A percentile compares a stretch with the other conserved stretches of the same genome.
Conservation (phyloP, 257 asterid species). For the Scutellaria minor region DNA sequence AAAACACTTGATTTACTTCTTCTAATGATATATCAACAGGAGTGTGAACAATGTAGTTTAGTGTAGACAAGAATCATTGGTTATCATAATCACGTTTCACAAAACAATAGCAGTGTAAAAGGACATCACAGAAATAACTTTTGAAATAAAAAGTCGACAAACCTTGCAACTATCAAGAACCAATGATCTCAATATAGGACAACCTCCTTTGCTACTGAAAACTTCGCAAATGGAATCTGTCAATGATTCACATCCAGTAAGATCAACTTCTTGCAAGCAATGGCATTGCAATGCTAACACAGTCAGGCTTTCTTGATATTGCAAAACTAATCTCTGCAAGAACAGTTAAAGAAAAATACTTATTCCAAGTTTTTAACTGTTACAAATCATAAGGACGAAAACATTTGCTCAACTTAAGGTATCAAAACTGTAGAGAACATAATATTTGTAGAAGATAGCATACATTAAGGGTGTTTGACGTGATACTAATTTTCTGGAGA, state of each 20-base stretch:
- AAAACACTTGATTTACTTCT: not conserved
- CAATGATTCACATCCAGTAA: slow-evolving; percentile 76
- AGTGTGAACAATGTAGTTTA: not conserved
- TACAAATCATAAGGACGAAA: slow-evolving; percentile 9
- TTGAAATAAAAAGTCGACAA: slow-evolving; percentile 27
- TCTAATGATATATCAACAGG: not conserved
- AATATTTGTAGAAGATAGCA: slow-evolving; percentile 30
- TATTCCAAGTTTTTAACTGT: slow-evolving; percentile 12
- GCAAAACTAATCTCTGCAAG: slow-evolving; percentile 77
- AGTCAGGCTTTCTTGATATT: slow-evolving; percentile 76
- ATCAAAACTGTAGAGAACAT: slow-evolving; percentile 13
- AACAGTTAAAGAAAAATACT: slow-evolving; percentile 26
- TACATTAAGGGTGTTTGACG: slow-evolving; percentile 67
- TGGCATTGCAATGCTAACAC: slow-evolving; percentile 62
- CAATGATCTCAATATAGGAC: slow-evolving; percentile 67
- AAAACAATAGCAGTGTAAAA: not conserved
- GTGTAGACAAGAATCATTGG: not conserved
- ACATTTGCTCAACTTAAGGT: slow-evolving; percentile 11
- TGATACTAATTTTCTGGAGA: slow-evolving; percentile 64
- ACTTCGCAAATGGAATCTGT: slow-evolving; percentile 72
- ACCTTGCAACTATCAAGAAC: slow-evolving; percentile 85
- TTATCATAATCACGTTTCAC: slow-evolving; percentile 3
- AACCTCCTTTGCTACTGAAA: slow-evolving; percentile 73
- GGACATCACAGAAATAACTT: slow-evolving; percentile 8
- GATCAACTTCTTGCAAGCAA: slow-evolving; percentile 77